Evolutionary conservation across 345 rosid species (phyloP), one percentile per base, ranked within the genome.

Genomic region (Citrus australasica): DNA sequence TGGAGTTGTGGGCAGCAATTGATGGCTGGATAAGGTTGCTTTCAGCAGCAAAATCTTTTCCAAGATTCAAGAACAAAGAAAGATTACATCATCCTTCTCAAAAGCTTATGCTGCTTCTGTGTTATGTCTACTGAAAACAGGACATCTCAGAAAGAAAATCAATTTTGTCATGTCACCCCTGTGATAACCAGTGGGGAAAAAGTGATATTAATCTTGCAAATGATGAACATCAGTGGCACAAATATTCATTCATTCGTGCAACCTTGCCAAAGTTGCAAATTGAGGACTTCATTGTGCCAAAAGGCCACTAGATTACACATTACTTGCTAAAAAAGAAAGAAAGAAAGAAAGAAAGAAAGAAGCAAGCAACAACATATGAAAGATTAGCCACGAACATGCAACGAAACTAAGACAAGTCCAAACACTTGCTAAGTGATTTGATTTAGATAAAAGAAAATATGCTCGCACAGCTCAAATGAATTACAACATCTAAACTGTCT

Each of bases 11-110:
- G 3, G 14, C 48, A 42, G 48, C 73, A 48, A 22, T 33, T 67
- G 16, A 69, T 38, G 30, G 56, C 67, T 79, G 84, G 80, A 84
- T 75, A 59, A 74, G 66, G 25, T 61, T 22, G 66, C 78, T 61
- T 16, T 30, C 68, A 0, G 58, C 58, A 60, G 0, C 30, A 5
- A 37, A 53, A 48, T 37, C 9, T 21, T 40, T 42, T 42, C 11
- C 48, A 42, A 42, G 0, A 42, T 42, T 42, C 48, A 10, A 10
- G 48, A 0, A 9, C 13, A 9, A 40, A 2, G 46, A 40, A 40
- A 40, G 46, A 40, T 40, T 0, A 42, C 16, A 1, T 42, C 13
- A 42, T 42, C 51, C 0, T 42, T 16, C 51, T 42, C 51, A 42
- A 0, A 42, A 42, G 16, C 51, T 42, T 42, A 42, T 42, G 16